Base-by-base conservation (phyloP, 2,329 filamentous ascomycete species). In the Lasiodiplodia gonubiensis region DNA sequence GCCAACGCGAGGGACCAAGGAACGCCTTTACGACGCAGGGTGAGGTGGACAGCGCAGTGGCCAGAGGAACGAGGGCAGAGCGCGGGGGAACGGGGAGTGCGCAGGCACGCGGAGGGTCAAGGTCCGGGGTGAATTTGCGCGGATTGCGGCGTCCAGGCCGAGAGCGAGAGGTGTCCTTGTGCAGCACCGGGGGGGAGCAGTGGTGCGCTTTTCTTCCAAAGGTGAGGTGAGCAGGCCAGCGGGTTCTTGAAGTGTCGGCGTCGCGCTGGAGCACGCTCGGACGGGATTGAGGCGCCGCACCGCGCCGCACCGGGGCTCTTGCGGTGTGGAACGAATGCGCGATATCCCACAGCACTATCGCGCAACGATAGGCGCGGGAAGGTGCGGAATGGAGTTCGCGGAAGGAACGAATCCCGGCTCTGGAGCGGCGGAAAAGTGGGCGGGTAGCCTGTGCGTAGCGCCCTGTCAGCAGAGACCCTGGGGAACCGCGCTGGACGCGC, bases 361-460 rank as follows among this genome's bases (percentile, higher is more conserved):
- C 57, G 57, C 57, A 61, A 33, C 57, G 57, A 63, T 63, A 63
- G 59, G 59, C 59, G 59, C 46, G 46, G 59, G 23, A 51, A 25
- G 33, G 42, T 46, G 27, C 59, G 59, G 59, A 63, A 63, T 63
- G 42, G 59, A 23, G 30, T 30, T 27, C n/a, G 39, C 27, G 46
- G 59, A 51, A 61, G 42, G 59, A 63, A 37, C 39, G 57, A 61
- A 61, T 61, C 37, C 57, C 42, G 57, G 57, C 39, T 18, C 37
- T 30, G 18, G 57, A 61, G 37, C 57, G 27, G 42, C 57, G 48
- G 55, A 51, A 63, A 52, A 63, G 59, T 63, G 59, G 59, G 46
- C n/a, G 35, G 46, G 6, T 27, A 8, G 30, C 59, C 39, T 42
- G 46, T 51, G 59, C 46, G 59, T 23, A 63, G 59, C 59, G 46